Evolutionary conservation across 2,329 filamentous ascomycete species (phyloP).

Genomic region (Didymella segeticola): DNA sequence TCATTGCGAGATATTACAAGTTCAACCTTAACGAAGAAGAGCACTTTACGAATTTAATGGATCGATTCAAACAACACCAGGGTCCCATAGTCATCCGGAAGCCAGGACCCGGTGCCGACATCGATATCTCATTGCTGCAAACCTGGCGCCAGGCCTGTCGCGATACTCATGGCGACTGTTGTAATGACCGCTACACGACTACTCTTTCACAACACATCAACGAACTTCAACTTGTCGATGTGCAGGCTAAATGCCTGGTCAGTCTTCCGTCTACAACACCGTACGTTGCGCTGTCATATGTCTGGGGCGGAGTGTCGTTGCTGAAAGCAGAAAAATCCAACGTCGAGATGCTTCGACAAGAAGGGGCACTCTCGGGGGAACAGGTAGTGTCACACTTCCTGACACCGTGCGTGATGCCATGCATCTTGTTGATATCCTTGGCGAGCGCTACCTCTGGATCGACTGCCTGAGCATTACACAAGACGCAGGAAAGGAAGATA

Average conservation of each 20-base stretch:
- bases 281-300: conserved; percentile 3
- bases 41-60: no score
- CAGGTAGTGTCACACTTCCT: neutral
- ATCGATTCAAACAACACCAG: no score
- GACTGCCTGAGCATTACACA: conserved; percentile 2
- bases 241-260: neutral
- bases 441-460: neutral
- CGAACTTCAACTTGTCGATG: neutral
- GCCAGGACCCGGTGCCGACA: neutral
- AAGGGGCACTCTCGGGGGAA: neutral
- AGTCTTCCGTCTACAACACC: neutral
- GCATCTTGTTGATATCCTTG: neutral
- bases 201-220: conserved; percentile 17
- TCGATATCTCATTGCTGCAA: neutral
- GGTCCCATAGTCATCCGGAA: no score
- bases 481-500: neutral
- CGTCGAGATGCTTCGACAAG: neutral
- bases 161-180: neutral
- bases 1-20: no score
- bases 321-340: neutral
- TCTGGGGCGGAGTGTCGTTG: neutral
- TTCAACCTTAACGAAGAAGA: no score
- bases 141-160: neutral
- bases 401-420: neutral
- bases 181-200: neutral